Percentiles rank a stretch among this genome's conserved stretches.
phyloP scores from a whole-genome alignment of 495 filamentous ascomycete species.

The Pseudomonodictys pantanalensis region DNA sequence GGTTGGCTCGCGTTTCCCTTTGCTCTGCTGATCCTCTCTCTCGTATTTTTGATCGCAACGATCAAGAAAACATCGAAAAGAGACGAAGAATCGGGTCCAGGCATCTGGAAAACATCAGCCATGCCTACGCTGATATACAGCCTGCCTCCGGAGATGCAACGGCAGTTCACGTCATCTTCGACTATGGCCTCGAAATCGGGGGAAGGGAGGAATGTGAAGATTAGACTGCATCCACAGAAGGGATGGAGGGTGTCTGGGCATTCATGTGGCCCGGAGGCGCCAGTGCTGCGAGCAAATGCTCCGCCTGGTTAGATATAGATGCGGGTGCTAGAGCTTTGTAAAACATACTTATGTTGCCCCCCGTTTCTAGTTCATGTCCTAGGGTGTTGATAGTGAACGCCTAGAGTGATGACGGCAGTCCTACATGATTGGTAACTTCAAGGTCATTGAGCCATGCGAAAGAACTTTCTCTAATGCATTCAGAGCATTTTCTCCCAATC shows the following conservation, averaged over 20 bases:
- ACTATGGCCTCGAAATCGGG: neutral
- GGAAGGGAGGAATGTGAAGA: conserved; percentile 19
- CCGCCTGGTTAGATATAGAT: no score
- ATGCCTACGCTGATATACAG: conserved; percentile 25
- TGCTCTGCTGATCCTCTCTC: conserved; percentile 8
- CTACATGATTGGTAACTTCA: no score
- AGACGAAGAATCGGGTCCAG: conserved; percentile 8
- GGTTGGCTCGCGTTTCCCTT: conserved; percentile 21
- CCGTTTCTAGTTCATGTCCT: no score
- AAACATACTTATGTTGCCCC: no score
- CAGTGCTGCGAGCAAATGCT: no score
- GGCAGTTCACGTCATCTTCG: conserved; percentile 17
- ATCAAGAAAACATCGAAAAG: conserved; percentile 13
- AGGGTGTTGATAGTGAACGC: no score
- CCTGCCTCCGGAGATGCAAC: conserved; percentile 22
- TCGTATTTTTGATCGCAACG: conserved; percentile 27
- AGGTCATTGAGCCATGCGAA: no score
- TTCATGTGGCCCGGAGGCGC: no score
- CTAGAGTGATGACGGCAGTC: no score
- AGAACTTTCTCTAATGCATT: no score
- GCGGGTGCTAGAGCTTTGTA: no score
- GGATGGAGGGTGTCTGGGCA: conserved; percentile 23
- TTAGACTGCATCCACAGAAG: conserved; percentile 17
- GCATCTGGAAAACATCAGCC: conserved; percentile 32
- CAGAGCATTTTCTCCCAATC: no score